Conservation (phyloP, 345 rosid species). For the Eucalyptus marginata region DNA sequence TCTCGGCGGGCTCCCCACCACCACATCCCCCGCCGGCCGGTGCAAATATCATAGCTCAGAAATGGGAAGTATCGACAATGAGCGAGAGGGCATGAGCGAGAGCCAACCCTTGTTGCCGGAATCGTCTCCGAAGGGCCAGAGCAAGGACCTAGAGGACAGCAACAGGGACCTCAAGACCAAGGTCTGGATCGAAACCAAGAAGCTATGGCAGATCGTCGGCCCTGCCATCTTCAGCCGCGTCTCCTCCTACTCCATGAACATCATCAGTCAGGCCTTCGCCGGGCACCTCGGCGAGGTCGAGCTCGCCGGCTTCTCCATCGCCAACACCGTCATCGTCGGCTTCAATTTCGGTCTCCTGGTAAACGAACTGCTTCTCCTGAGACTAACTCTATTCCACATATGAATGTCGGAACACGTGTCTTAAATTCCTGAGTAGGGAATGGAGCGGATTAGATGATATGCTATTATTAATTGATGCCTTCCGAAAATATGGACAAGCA, state of each 20-base stretch:
- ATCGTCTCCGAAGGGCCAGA: not conserved
- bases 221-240: slow-evolving; percentile 31
- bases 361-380: not conserved
- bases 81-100: not conserved
- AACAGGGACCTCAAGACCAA: not conserved
- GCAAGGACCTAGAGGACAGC: not conserved
- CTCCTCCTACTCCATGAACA: slow-evolving; percentile 22
- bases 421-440: not conserved
- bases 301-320: slow-evolving; percentile 31
- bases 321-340: slow-evolving; percentile 26
- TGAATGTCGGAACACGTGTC: not conserved
- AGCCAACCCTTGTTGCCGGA: not conserved
- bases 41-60: not conserved
- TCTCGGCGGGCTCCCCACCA: no score
- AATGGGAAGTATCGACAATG: not conserved
- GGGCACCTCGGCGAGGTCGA: slow-evolving; percentile 36
- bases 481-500: not conserved
- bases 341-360: slow-evolving; percentile 14
- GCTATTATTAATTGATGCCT: not conserved
- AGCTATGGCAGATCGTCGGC: slow-evolving; percentile 27
- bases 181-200: slow-evolving; percentile 33
- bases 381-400: not conserved
- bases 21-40: no score
- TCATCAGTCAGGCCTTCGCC: slow-evolving; percentile 27
- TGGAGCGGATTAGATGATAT: not conserved